Base-by-base conservation (phyloP, 2,329 filamentous ascomycete species). In the Dactylellina drechsleri region DNA sequence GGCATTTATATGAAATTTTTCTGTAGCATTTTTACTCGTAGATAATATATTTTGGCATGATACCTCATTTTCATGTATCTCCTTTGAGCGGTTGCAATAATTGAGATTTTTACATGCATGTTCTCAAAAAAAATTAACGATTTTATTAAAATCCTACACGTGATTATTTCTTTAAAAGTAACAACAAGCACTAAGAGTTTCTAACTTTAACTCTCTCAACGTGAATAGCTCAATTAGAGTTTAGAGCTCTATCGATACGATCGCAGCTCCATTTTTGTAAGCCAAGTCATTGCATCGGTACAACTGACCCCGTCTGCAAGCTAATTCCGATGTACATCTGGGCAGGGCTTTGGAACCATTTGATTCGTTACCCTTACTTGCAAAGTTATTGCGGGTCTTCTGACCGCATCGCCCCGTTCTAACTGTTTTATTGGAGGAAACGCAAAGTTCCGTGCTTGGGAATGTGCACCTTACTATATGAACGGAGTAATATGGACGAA, bases 21-120 rank as follows among this genome's bases (percentile, higher is more conserved):
- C 41, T 57, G 50, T 66, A 73, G 68, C 62, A 52, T 74, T 67
- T 54, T 73, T 62, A 57, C 41, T 47, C 52, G 57, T 74, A 64
- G 58, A 74, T 67, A 64, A 45, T 62, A 57, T 61, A 64, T 64
- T 54, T 58, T 61, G 31, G 50, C 66, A 61, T 56, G 66, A 70
- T 70, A 70, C 66, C 66, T 70, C 40, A 45, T 57, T 62, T 61
- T 52, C 45, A 41, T 54, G 8, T 53, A 47, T 43, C 16, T 57
- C 31, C 54, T 41, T 47, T 65, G 52, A 47, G 43, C 31, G 49
- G 52, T 28, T 59, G 57, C 50, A 43, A 53, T 31, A 50, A 54
- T 47, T 45, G 40, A 56, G 36, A 36, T 47, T 61, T 61, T 56
- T 26, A 36, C 43, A 41, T 68, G 26, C 31, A 47, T 57, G 26